Evolutionary conservation across 2,329 filamentous ascomycete genomes (phyloP).

Genomic region (Penicillium digitatum): DNA sequence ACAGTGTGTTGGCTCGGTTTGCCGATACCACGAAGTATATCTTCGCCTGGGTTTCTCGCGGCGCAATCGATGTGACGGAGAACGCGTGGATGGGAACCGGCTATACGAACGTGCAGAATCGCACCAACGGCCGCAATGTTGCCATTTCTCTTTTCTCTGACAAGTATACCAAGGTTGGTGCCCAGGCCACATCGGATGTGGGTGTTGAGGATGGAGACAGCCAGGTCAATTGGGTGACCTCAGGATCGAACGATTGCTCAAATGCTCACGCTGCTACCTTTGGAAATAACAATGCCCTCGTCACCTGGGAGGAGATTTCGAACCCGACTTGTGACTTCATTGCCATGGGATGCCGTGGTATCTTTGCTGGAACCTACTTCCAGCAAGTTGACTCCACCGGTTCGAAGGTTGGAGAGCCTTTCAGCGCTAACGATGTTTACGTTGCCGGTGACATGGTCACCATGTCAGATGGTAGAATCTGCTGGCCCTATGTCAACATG

Average conservation of each 20-base stretch:
- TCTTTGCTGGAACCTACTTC: slow-evolving; percentile 57
- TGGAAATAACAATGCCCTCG: slow-evolving; percentile 50
- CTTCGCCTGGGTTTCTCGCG: slow-evolving; percentile 61
- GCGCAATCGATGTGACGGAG: slow-evolving; percentile 51
- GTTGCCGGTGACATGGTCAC: slow-evolving; percentile 62
- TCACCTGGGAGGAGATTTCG: slow-evolving; percentile 60
- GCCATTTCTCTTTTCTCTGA: slow-evolving; percentile 56
- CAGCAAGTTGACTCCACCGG: slow-evolving; percentile 54
- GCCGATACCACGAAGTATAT: slow-evolving; percentile 52
- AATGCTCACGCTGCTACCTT: slow-evolving; percentile 59
- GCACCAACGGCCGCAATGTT: slow-evolving; percentile 57
- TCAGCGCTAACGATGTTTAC: slow-evolving; percentile 54
- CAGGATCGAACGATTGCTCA: slow-evolving; percentile 51
- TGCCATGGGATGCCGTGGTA: slow-evolving; percentile 58
- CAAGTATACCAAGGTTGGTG: slow-evolving; percentile 55
- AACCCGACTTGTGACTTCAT: slow-evolving; percentile 53
- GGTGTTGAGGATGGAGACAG: slow-evolving; percentile 53
- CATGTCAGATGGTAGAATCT: slow-evolving; percentile 54
- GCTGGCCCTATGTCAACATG: slow-evolving; percentile 47
- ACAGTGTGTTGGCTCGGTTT: slow-evolving; percentile 56
- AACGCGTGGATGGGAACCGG: slow-evolving; percentile 58
- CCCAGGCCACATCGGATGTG: slow-evolving; percentile 53
- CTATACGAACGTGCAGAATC: slow-evolving; percentile 52
- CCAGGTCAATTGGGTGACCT: slow-evolving; percentile 59
- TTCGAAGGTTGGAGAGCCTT: slow-evolving; percentile 49